Base-by-base conservation (phyloP, 2,329 filamentous ascomycete genomes). In the Saccharata proteae region DNA sequence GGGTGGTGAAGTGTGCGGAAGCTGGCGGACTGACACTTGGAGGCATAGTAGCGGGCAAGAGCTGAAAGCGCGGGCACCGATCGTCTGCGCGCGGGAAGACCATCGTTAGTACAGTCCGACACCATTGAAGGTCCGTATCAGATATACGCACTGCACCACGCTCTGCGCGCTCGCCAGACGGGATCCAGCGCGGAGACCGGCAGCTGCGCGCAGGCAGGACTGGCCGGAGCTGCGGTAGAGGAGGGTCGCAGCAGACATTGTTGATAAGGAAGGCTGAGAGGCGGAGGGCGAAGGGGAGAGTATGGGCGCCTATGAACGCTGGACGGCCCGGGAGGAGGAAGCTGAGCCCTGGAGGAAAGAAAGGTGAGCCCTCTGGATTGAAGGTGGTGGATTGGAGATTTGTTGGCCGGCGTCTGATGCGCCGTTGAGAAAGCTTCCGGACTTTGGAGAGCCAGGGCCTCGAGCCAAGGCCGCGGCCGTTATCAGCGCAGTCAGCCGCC, bases 21-120 rank as follows among this genome's bases (percentile, higher is more conserved):
- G 19, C 11, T 10, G 24, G n/a, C 17, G 26, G 16, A 13, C 67
- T 53, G 62, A 77, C 73, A 74, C 64, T 77, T 77, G 36, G 72
- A 76, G 54, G 74, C 74, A 69, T 78, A 78, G 60, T 69, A 77
- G 56, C 74, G 63, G 43, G 71, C 65, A 44, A 78, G 64, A 39
- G 73, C 71, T 33, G 70, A 67, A 42, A 74, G 56, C 25, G 67
- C 64, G 32, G 70, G 69, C 48, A 55, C 55, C 46, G 58, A 55
- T 46, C 54, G 50, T 39, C 50, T 58, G 43, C 19, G 36, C 32
- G 26, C 38, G 17, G 20, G 28, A 38, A 43, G 22, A 45, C 52
- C 44, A 52, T 46, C 45, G 39, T 36, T 41, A 40, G 36, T 29
- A 43, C 17, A 20, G 13, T 22, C 16, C 15, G 16, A 12, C 24